Base-by-base conservation (phyloP, 805 yeast species). In the Cyberlindnera bimundalis region DNA sequence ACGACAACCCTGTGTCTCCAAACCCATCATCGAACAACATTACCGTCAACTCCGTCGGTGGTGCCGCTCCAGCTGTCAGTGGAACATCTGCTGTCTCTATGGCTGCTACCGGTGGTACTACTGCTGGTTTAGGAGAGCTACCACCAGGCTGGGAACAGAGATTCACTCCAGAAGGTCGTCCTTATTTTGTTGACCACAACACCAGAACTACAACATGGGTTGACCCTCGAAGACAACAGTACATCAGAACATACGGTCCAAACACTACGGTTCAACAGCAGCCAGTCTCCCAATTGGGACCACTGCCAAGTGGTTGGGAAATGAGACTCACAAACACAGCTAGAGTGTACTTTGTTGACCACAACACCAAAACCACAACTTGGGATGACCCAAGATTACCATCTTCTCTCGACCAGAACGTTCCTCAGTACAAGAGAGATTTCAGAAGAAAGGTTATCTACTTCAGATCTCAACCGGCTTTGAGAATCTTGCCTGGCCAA, bases 171-270 rank as follows among this genome's bases (percentile, higher is more conserved):
- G 99, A 93, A 66, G 99, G 99, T 29, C 79, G 99, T 61, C 95
- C 98, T 7, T 93, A 93, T 67, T 93, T 90, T 63, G 99, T 93
- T 35, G 99, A 93, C 65, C 99, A 93, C 68, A 93, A 93, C 65
- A 93, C 99, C n/a, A 78, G 99, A 64, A 93, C 99, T 1, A 93
- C 99, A 4, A 93, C 99, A 11, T 93, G 99, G 99, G 99, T 93
- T 34, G 99, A 93, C 65, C 99, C 99, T 51, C 79, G 99, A 67
- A 81, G 99, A 66, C 99, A 93, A 67, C 99, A 93, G 69, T 93
- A 88, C 65, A 93, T 93, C 55, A 84, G 97, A 62, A 88, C 95
- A 47, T 89, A 85, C 63, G 98, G 96, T 20, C 90, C 76, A 66
- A 73, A 74, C 47, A 84, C 96, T 5, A 88, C 96, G 16, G 88